Conservation (phyloP, 2,329 filamentous ascomycete genomes). For the Scedosporium aurantiacum region DNA sequence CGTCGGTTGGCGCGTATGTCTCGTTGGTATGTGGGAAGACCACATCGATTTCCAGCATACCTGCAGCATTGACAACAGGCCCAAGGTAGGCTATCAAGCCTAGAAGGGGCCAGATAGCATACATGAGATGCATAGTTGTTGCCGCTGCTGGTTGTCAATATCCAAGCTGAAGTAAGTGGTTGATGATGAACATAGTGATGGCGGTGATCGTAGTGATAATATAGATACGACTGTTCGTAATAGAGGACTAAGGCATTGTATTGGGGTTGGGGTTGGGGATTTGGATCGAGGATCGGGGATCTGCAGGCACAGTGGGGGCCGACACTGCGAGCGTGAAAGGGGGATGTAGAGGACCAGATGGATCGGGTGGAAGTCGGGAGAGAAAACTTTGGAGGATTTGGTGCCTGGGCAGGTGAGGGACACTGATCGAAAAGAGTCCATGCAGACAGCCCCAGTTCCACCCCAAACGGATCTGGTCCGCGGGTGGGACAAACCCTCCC, state of each 20-base stretch:
- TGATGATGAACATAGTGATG: neutral
- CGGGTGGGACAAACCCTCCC: too few relatives aligned
- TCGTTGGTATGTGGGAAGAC: neutral
- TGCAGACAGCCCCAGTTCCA: too few relatives aligned
- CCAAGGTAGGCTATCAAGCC: conserved; percentile 7
- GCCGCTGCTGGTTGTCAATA: neutral
- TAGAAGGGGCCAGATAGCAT: conserved; percentile 6
- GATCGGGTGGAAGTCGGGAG: too few relatives aligned
- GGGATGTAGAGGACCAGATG: too few relatives aligned
- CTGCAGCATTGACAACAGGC: conserved; percentile 3
- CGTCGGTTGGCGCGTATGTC: neutral
- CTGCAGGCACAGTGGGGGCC: neutral
- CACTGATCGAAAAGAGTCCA: too few relatives aligned
- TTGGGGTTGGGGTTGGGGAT: too few relatives aligned
- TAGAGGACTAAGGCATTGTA: neutral
- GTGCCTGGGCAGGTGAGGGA: neutral
- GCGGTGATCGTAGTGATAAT: too few relatives aligned
- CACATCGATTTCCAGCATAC: neutral
- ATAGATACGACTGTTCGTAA: neutral
- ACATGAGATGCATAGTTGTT: conserved; percentile 5
- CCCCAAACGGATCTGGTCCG: too few relatives aligned
- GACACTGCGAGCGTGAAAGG: neutral
- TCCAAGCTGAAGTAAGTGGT: neutral
- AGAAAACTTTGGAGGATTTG: neutral
- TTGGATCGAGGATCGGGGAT: neutral